Percentiles rank a stretch among this genome's conserved stretches.
phyloP scores from a whole-genome alignment of 805 yeast genomes.

The Pichia californica region DNA sequence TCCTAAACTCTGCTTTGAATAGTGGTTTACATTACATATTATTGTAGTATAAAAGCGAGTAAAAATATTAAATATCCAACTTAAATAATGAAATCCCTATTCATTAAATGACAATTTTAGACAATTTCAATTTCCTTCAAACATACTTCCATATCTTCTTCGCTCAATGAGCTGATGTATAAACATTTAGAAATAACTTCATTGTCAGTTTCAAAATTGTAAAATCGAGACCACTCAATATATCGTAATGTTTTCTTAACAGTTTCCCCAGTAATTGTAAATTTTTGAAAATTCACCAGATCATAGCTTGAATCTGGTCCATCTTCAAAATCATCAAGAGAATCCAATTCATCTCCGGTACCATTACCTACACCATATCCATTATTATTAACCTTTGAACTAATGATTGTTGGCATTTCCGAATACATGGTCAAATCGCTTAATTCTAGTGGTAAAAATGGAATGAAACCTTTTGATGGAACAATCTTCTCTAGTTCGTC shows the following conservation, averaged over 20 bases:
- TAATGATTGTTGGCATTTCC: constrained; percentile 47
- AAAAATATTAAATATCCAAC: too few species aligned
- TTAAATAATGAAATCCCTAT: too few species aligned
- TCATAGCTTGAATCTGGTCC: constrained; percentile 26
- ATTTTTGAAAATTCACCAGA: constrained; percentile 71
- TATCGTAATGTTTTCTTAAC: constrained; percentile 72
- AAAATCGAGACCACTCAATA: constrained; percentile 79
- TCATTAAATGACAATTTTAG: too few species aligned
- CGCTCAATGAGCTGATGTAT: constrained; percentile 67
- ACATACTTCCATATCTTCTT: constrained; percentile 58
- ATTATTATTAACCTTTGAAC: constrained; percentile 12
- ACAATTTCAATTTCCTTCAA: constrained; percentile 17
- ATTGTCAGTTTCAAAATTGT: constrained; percentile 46
- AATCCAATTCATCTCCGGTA: constrained; percentile 5
- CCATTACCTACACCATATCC: too few species aligned
- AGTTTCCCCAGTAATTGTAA: constrained; percentile 66
- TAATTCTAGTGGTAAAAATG: constrained; percentile 81
- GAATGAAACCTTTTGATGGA: constrained; percentile 73
- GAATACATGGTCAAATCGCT: constrained; percentile 77
- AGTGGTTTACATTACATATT: too few species aligned
- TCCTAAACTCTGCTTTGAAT: too few species aligned
- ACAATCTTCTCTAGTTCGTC: constrained; percentile 48
- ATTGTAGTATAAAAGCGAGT: too few species aligned
- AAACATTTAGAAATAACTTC: constrained; percentile 78
- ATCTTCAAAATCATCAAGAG: constrained; percentile 8